Percentiles rank a stretch among this genome's conserved stretches.
phyloP scores from a whole-genome alignment of 129 eudicot genomes.

The Mikania micrantha region DNA sequence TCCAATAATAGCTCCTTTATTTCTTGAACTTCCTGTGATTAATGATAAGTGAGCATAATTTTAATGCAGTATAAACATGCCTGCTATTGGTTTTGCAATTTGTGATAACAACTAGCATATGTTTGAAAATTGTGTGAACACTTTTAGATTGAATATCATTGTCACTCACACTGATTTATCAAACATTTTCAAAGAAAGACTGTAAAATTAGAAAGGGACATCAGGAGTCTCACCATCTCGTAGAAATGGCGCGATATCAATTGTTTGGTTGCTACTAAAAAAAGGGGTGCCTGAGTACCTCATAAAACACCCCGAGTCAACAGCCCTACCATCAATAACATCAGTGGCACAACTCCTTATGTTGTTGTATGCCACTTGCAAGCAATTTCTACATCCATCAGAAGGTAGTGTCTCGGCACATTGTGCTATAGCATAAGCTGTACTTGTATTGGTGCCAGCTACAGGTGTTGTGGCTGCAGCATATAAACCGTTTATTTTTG shows the following conservation, averaged over 20 bases:
- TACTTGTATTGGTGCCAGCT: conserved; percentile 25
- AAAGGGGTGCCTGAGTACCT: conserved; percentile 54
- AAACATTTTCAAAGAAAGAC: no score
- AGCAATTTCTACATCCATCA: conserved; percentile 48
- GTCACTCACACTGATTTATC: no score
- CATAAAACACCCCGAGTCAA: conserved; percentile 69
- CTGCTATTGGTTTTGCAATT: no score
- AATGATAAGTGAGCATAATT: not conserved
- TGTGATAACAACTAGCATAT: no score
- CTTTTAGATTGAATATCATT: no score
- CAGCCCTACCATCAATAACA: conserved; percentile 54
- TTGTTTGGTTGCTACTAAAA: conserved; percentile 38
- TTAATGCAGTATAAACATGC: no score
- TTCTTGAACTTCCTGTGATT: conserved; percentile 51
- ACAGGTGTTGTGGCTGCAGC: conserved; percentile 46
- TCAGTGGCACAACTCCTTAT: conserved; percentile 46
- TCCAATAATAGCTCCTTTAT: conserved; percentile 54
- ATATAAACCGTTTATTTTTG: conserved; percentile 51
- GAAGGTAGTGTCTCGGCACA: conserved; percentile 38
- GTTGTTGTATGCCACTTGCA: conserved; percentile 40
- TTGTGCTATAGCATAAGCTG: conserved; percentile 54
- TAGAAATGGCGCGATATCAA: conserved; percentile 40
- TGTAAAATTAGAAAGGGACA: no score
- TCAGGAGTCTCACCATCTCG: conserved; percentile 33
- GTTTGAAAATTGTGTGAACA: no score